Conservation (phyloP, 2,329 filamentous ascomycete species). For the Trichoderma lentiforme region DNA sequence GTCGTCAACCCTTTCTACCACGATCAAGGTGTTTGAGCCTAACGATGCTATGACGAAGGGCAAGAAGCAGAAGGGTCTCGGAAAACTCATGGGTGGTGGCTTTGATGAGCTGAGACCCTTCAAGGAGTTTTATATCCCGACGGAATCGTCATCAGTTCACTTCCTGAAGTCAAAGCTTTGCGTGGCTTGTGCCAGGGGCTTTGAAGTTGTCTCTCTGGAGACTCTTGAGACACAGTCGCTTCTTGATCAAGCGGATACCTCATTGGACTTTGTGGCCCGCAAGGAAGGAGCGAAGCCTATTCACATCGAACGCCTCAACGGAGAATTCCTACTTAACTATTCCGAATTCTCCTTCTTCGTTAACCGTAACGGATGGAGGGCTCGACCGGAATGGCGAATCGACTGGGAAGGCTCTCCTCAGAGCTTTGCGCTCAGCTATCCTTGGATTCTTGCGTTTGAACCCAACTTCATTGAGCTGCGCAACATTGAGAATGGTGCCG, state of each 20-base stretch:
- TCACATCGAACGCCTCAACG: constrained; percentile 94
- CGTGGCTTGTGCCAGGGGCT: constrained; percentile 90
- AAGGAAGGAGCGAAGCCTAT: constrained; percentile 94
- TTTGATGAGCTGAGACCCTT: constrained; percentile 95
- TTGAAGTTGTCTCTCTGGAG: constrained; percentile 94
- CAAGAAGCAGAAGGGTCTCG: constrained; percentile 92
- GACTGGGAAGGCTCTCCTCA: constrained; percentile 94
- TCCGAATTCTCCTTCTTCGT: constrained; percentile 99
- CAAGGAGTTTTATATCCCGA: constrained; percentile 98
- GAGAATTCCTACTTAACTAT: constrained; percentile 97
- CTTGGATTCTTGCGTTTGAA: constrained; percentile 96
- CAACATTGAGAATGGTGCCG: constrained; percentile 89
- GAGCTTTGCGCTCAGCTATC: constrained; percentile 90
- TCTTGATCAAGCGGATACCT: constrained; percentile 95
- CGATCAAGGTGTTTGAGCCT: constrained; percentile 98
- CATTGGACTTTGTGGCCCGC: constrained; percentile 90
- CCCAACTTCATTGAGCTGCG: constrained; percentile 96
- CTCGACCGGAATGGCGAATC: constrained; percentile 93
- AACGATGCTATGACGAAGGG: constrained; percentile 91
- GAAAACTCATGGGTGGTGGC: constrained; percentile 89
- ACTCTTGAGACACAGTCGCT: constrained; percentile 97
- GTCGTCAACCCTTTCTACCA: constrained; percentile 86
- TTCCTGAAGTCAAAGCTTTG: constrained; percentile 96
- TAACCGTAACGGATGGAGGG: constrained; percentile 96
- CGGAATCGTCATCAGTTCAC: constrained; percentile 96